These are phyloP conservation scores for Saururus chinensis DNA, from an alignment of 164 flowering plant genomes.

Conservation along the genomic window DNA sequence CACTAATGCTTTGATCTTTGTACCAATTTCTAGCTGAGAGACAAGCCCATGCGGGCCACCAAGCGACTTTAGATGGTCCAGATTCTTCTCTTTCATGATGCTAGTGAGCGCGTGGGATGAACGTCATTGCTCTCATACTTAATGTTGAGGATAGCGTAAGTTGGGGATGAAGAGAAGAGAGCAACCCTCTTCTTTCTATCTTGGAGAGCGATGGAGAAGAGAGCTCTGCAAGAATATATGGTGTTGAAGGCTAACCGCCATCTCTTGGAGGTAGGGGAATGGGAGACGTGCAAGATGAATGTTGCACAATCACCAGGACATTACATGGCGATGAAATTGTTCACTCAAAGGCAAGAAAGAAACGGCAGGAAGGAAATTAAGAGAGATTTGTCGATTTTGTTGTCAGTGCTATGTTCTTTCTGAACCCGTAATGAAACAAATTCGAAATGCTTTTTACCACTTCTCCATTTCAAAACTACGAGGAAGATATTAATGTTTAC, in stretches of 20 bases:
- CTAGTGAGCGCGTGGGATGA: not conserved
- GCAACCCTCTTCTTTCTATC: not conserved
- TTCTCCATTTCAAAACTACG: too few relatives aligned
- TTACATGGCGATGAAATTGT: too few relatives aligned
- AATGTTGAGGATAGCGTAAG: not conserved
- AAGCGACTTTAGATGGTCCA: too few relatives aligned
- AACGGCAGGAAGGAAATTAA: too few relatives aligned
- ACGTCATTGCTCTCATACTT: too few relatives aligned
- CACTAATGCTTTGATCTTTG: not conserved
- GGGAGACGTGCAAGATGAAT: not conserved
- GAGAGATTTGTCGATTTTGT: too few relatives aligned
- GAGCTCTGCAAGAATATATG: conserved; percentile 2
- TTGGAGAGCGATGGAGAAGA: not conserved
- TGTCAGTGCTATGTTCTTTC: too few relatives aligned
- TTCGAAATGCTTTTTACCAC: too few relatives aligned
- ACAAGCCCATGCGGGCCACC: not conserved
- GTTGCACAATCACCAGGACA: not conserved
- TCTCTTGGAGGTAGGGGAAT: not conserved
- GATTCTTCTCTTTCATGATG: not conserved
- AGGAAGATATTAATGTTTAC: too few relatives aligned
- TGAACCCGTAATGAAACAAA: too few relatives aligned
- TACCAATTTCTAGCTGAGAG: not conserved
- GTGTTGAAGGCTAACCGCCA: conserved; percentile 4
- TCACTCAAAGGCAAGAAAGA: too few relatives aligned
- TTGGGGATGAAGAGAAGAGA: not conserved